Base-by-base conservation (phyloP, 768 basidiomycete species). In the Cantharellus cinnabarinus region DNA sequence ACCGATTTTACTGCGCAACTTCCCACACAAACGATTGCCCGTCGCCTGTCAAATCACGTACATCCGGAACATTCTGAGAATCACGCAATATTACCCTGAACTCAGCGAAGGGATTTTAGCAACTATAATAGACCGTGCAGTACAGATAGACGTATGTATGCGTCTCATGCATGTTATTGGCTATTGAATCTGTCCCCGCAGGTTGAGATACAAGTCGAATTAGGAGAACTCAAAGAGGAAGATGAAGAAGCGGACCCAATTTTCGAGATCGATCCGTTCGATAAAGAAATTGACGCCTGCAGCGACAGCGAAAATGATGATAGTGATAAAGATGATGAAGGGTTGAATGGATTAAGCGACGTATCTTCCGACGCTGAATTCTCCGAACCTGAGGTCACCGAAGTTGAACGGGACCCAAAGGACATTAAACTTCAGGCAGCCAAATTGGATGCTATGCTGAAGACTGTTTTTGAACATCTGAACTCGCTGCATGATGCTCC, bases 21-120 rank as follows among this genome's bases (percentile, higher is more conserved):
- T 97, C 66, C 95, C 95, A 4, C 89, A 95, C 68, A 97, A 98
- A 68, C 79, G 93, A 39, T 89, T 94, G 67, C 79, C 77, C 48
- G 81, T 83, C 64, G 71, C 79, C 2, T 73, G 80, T 0, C 91
- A 97, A 64, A 77, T 83, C 2, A 88, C 89, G 0, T 99, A 90
- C 66, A 87, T 97, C 63, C 81, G 88, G 51, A 99, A 99, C 68
- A 69, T 90, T 14, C 76, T 98, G 3, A 79, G 79, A 41, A 71
- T 97, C 42, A 82, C 83, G 0, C 77, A 80, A 41, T 98, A 95
- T 68, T 97, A 93, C 66, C 81, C 88, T 0, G 91, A 89, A 67
- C 73, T 97, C 29, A 66, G 67, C 2, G 90, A 91, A 62, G 82
- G 81, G 63, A 81, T 97, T 48, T 72, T 97, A 41, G 83, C 82